These are phyloP conservation scores for Blepharisma undulans DNA, from an alignment of 169 alveolate species.

Conservation along the genomic window DNA sequence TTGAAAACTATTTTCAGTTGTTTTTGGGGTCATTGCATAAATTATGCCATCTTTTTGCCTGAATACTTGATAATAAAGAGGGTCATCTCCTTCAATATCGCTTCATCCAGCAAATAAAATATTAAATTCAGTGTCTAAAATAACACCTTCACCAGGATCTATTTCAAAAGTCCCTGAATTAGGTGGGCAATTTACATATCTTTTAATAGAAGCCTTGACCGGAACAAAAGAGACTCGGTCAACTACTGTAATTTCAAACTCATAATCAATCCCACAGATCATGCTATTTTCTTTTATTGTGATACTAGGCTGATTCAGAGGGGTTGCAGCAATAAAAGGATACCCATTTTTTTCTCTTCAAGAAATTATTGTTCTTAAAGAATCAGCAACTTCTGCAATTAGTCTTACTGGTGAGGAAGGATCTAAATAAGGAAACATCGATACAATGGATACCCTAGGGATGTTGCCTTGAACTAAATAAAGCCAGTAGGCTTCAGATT, in stretches of 20 bases:
- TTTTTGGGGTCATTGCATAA: too few species aligned
- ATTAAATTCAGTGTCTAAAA: too few species aligned
- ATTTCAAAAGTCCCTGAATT: too few species aligned
- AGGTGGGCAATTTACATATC: too few species aligned
- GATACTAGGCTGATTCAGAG: not conserved
- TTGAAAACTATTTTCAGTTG: too few species aligned
- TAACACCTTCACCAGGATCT: too few species aligned
- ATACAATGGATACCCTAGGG: not conserved
- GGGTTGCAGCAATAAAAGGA: not conserved
- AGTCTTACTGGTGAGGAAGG: not conserved
- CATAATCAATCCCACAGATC: not conserved
- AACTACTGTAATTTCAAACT: not conserved
- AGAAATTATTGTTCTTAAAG: not conserved
- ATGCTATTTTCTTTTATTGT: not conserved
- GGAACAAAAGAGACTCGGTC: not conserved
- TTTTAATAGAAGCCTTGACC: not conserved
- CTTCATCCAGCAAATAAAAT: too few species aligned
- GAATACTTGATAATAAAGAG: too few species aligned
- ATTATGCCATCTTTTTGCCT: too few species aligned
- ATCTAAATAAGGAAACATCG: not conserved
- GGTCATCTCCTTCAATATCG: too few species aligned
- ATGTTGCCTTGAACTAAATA: not conserved
- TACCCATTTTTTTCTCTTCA: not conserved
- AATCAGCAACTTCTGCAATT: not conserved
- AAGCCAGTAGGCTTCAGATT: not conserved